Base-by-base conservation (phyloP, 2,329 filamentous ascomycete species). In the Diaporthe vaccinii region DNA sequence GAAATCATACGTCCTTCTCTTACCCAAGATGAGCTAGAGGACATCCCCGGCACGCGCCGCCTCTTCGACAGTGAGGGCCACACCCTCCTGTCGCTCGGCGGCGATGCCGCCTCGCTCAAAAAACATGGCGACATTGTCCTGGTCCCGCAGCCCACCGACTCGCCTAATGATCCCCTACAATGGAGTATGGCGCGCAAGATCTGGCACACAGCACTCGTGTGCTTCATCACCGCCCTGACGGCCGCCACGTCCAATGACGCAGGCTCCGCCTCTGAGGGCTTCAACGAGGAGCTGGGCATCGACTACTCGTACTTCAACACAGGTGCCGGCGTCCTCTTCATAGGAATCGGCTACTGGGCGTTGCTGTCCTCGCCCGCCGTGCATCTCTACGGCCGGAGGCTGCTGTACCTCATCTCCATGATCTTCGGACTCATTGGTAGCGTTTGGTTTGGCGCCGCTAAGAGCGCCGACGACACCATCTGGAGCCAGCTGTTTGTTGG, bases 401-500 rank as follows among this genome's bases (percentile, higher is more conserved):
- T 89, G 62, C 82, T 87, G n/a, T 91, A 91, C 78, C 80, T 91
- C 61, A 81, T 91, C 58, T 88, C 88, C 74, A 84, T 89, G 76
- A 74, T 86, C 14, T 67, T 76, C 8, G 75, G 75, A 3, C 75
- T 76, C 34, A 74, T 87, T 28, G 89, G 89, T 2, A 86, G 87
- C 39, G 85, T 90, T 72, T 90, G 89, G 89, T 88, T 90, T 67
- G 88, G 88, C 12, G 82, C 82, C 34, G 83, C 87, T 15, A 78
- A 84, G 67, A 84, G 79, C 31, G 84, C 82, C 1, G 79, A 82
- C 22, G 87, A 89, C 74, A 86, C 87, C 3, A 86, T 90, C 73
- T 89, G 87, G 85, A 88, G 87, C 62, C 89, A 91, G 79, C 83
- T 91, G 3, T 90, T 91, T 73, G 87, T 91, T 3, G 89, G 89